Conservation (phyloP, 768 basidiomycete genomes). For the Exidia glandulosa region DNA sequence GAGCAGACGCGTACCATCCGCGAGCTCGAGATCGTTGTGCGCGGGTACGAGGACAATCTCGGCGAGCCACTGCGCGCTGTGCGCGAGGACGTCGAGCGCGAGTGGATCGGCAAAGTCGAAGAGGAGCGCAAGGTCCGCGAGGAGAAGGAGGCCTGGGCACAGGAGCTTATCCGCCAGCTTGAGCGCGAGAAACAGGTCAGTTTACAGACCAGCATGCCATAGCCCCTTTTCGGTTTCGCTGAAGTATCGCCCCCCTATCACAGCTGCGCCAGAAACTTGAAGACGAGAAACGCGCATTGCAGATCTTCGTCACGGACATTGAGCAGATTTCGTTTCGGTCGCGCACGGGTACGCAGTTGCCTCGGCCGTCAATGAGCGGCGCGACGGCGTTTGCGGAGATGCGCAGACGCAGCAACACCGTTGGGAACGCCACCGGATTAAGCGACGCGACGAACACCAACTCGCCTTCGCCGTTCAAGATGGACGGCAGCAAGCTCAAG, state of each 20-base stretch:
- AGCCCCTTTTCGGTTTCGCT: background rate
- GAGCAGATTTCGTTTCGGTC: slow-evolving; percentile 23
- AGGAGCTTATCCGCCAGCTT: slow-evolving; percentile 60
- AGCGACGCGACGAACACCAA: background rate
- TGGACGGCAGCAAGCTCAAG: background rate
- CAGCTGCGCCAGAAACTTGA: slow-evolving; percentile 55
- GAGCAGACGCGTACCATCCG: slow-evolving; percentile 67
- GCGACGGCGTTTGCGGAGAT: background rate
- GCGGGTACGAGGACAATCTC: slow-evolving; percentile 62
- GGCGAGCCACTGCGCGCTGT: slow-evolving; percentile 57
- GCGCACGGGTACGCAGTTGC: background rate
- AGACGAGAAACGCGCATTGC: slow-evolving; percentile 65
- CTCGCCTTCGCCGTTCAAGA: background rate
- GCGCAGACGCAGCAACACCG: background rate
- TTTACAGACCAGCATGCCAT: slow-evolving; percentile 1
- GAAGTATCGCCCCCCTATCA: background rate
- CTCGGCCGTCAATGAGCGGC: background rate
- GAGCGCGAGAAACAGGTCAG: slow-evolving; percentile 69
- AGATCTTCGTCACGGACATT: slow-evolving; percentile 73
- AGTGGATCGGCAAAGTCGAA: slow-evolving; percentile 53
- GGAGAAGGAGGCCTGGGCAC: slow-evolving; percentile 64
- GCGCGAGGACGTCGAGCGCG: slow-evolving; percentile 62
- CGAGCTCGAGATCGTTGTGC: slow-evolving; percentile 64
- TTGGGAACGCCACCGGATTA: background rate
- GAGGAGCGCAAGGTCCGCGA: slow-evolving; percentile 47